Evolutionary conservation across 257 asterid genomes (phyloP), one percentile per base, ranked within the genome.

Genomic region (Jaltomata sinuosa): DNA sequence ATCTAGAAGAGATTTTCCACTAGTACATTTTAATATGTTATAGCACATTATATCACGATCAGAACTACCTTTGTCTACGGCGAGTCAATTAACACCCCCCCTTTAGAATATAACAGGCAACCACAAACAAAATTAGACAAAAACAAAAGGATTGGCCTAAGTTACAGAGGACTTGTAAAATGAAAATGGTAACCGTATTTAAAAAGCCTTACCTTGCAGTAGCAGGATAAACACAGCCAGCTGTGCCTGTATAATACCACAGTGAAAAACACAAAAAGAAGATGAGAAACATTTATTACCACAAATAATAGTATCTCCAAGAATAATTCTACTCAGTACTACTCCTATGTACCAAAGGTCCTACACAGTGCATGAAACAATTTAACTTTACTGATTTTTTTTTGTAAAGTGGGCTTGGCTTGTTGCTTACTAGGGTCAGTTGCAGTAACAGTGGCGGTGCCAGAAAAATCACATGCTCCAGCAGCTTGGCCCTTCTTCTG

Each of bases 351-450:
- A 64, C 40, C 6, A 31, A 42, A 40, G 55, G 49, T 32, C 47
- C 55, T 40, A 45, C 27, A 76, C 5, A 22, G 12, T 12, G 11
- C 21, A 22, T 6, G 25, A 74, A 74, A 14, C 67, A 59, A 59
- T 11, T 14, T 45, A 74, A 45, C 32, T 42, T 72, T 15, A 22
- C 57, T 12, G 12, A 34, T 40, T 7, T 31, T 1, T 38, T n/a
- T n/a, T n/a, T 2, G 9, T 4, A 42, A 42, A 22, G 10, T 11
- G 19, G 21, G 12, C 0, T 5, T 4, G 53, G 18, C 34, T 55
- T 34, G 59, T 49, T 65, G 79, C 95, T 91, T 14, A 93, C 99
- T 95, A 8, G 99, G 99, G 72, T 95, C 98, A 49, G 91, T 61
- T 11, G 84, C 82, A 52, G 87, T 31, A 2, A 91, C 18, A 6